Percentiles rank a stretch among this genome's conserved stretches.
Conservation (phyloP, 495 filamentous ascomycete species). For the Aspergillus affinis region DNA sequence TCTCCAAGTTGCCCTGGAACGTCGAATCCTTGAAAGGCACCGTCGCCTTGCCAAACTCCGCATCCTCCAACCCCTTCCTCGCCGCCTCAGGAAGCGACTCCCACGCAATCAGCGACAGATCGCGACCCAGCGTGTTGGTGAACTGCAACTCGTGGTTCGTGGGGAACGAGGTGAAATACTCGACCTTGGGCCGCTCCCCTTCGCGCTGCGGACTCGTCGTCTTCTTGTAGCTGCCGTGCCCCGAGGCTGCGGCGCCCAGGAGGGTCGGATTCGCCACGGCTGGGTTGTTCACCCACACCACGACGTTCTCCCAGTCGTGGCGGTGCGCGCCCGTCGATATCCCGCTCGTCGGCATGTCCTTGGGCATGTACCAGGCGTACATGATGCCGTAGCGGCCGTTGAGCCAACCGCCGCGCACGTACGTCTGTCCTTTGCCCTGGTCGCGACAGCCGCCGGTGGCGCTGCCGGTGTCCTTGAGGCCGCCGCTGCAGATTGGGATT, state of each 20-base stretch:
- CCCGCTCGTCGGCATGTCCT: constrained; percentile 10
- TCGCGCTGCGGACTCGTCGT: constrained; percentile 1
- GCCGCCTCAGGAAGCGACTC: constrained; percentile 6
- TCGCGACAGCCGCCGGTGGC: constrained; percentile 9
- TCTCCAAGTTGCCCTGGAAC: constrained; percentile 5
- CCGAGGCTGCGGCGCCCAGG: constrained; percentile 9
- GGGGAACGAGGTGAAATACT: constrained; percentile 10
- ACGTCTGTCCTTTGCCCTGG: constrained; percentile 11
- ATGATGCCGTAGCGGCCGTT: constrained; percentile 13
- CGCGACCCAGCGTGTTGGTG: constrained; percentile 8
- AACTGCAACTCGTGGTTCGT: constrained; percentile 14
- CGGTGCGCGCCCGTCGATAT: constrained; percentile 8
- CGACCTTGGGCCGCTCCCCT: constrained; percentile 6
- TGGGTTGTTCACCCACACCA: constrained; percentile 11
- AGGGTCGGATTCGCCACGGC: constrained; percentile 1
- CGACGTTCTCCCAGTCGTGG: constrained; percentile 14
- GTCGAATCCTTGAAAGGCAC: constrained; percentile 11
- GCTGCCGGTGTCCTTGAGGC: constrained; percentile 10
- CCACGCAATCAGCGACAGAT: constrained; percentile 9
- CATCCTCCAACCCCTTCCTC: not conserved
- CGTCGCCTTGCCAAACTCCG: constrained; percentile 9
- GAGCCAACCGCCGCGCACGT: constrained; percentile 9
- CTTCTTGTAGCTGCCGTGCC: constrained; percentile 10
- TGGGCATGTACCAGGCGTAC: constrained; percentile 13
- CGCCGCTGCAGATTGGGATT: not conserved